Conservation (phyloP, 202 grass and related monocot species). For the Cymbopogon flexuosus region DNA sequence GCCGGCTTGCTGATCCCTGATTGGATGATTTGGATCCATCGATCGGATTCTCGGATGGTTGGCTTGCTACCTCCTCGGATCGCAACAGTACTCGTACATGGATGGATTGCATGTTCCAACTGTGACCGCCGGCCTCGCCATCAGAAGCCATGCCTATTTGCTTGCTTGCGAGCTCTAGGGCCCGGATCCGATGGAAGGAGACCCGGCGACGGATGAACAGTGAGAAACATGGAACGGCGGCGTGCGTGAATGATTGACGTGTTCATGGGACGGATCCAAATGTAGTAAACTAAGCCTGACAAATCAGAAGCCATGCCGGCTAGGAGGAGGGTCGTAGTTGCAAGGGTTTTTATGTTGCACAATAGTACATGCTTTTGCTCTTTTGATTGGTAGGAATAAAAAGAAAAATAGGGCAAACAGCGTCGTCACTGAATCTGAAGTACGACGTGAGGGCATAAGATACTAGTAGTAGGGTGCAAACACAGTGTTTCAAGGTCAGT, state of each 20-base stretch:
- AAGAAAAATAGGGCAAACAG: neutral
- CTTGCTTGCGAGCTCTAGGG: neutral
- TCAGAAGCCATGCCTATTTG: neutral
- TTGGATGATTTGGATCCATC: neutral
- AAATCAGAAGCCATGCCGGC: neutral
- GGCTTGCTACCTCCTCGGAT: neutral
- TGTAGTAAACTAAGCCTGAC: neutral
- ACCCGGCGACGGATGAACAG: neutral
- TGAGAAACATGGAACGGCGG: neutral
- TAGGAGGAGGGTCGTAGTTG: neutral
- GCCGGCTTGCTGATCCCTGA: neutral
- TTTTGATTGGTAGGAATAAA: neutral
- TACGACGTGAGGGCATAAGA: too few relatives aligned
- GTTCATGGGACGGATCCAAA: slow-evolving; percentile 9
- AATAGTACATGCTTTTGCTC: neutral
- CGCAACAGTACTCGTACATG: neutral
- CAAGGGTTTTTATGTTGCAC: neutral
- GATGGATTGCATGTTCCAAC: neutral
- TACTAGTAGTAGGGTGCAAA: neutral
- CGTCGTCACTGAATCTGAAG: slow-evolving; percentile 8
- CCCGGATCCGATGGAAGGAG: neutral
- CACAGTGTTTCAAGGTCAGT: neutral
- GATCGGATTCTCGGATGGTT: neutral
- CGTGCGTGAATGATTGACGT: slow-evolving; percentile 17
- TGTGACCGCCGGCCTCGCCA: neutral